Base-by-base conservation (phyloP, 2,329 filamentous ascomycete species). In the Neofusicoccum cordaticola region DNA sequence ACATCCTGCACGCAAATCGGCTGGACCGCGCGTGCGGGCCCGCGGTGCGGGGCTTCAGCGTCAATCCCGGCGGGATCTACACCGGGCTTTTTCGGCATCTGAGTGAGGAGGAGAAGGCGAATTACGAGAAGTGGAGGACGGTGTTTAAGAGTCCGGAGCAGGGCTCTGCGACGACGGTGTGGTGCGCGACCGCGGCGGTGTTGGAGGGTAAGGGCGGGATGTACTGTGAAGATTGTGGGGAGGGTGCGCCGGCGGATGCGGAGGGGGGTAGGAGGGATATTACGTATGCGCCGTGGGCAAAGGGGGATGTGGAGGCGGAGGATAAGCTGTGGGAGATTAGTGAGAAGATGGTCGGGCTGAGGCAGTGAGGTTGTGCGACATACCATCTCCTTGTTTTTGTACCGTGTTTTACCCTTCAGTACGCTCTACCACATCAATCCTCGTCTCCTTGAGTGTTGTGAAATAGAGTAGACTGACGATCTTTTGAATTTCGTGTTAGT, bases 131-230 rank as follows among this genome's bases (percentile, higher is more conserved):
- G 31, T 80, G 74, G 71, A 80, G 42, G 1, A 4, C 7, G 1
- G 27, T 37, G 3, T 60, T 60, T n/a, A 74, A 75, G 67, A 71
- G 45, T 2, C 50, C 71, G 3, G 71, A 75, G 48, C 69, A 74
- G 63, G 73, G 72, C 34, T 65, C 71, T 5, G 72, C 73, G 19
- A 74, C 73, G 53, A 60, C 56, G n/a, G 56, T 60, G n/a, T 47
- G 56, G 56, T 60, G 78, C 3, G 80, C 78, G 0, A 69, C 79
- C 3, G 73, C 71, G 2, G 73, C 69, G 45, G 77, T 75, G 22
- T 78, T 74, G 72, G 79, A 82, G 68, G 78, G 73, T 1, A 78
- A 73, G 66, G 82, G 80, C 4, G 81, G 80, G 4, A 13, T 60
- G n/a, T 48, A 39, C 31, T 60, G 56, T 37, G 56, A 60, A 11